A percentile compares a stretch with the other conserved stretches of the same genome.
phyloP scores from a whole-genome alignment of 768 basidiomycete species.

The Psilocybe subaeruginosa region DNA sequence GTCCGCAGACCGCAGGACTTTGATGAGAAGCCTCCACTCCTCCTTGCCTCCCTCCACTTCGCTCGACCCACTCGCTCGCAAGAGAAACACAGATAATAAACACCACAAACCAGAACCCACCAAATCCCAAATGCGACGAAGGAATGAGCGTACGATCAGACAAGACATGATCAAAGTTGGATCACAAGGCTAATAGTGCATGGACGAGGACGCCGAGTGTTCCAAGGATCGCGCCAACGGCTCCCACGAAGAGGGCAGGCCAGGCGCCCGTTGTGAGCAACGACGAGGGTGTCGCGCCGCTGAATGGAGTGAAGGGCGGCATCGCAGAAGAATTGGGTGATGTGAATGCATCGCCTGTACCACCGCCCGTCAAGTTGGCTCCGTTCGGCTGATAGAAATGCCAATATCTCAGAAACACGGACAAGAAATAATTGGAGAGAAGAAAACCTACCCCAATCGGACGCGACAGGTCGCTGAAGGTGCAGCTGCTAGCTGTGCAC shows the following conservation, averaged over 20 bases:
- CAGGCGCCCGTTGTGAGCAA: constrained; percentile 34
- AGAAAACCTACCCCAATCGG: constrained; percentile 55
- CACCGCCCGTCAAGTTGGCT: constrained; percentile 69
- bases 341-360: constrained; percentile 40
- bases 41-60: too few relatives aligned
- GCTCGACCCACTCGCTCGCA: too few relatives aligned
- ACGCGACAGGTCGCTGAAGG: constrained; percentile 64
- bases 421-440: not conserved
- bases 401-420: not conserved
- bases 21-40: too few relatives aligned
- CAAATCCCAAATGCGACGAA: too few relatives aligned
- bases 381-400: constrained; percentile 56
- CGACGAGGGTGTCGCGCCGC: constrained; percentile 32
- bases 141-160: too few relatives aligned
- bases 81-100: too few relatives aligned
- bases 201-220: constrained; percentile 22
- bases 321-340: constrained; percentile 24
- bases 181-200: not conserved
- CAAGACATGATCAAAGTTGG: constrained; percentile 13
- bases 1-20: too few relatives aligned
- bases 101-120: too few relatives aligned
- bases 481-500: constrained; percentile 58
- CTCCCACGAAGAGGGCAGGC: constrained; percentile 37
- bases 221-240: constrained; percentile 40
- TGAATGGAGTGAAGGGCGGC: constrained; percentile 52